A percentile compares a stretch with the other conserved stretches of the same genome.
phyloP scores from a whole-genome alignment of 345 rosid species.

The Triadica sebifera region DNA sequence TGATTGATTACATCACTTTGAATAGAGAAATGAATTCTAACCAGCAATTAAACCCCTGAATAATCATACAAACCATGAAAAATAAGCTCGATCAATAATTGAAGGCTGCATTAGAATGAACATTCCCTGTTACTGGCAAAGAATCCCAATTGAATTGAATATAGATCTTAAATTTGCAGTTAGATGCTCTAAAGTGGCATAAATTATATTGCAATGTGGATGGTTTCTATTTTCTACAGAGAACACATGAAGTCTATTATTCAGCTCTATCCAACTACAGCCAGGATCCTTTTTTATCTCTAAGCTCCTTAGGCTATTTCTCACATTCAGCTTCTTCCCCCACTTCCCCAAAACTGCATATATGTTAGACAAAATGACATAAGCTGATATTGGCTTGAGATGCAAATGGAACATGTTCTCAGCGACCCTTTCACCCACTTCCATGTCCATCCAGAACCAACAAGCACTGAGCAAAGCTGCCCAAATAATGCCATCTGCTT shows the following conservation, averaged over 20 bases:
- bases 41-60: not conserved
- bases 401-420: conserved; percentile 38
- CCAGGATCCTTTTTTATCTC: conserved; percentile 57
- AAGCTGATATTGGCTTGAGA: conserved; percentile 37
- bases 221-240: conserved; percentile 40
- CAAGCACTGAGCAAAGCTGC: conserved; percentile 55
- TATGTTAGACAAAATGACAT: conserved; percentile 50
- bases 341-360: conserved; percentile 49
- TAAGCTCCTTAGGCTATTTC: conserved; percentile 44
- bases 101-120: no score
- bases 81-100: no score
- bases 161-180: conserved; percentile 34
- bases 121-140: not conserved
- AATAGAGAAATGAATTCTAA: not conserved
- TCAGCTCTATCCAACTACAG: conserved; percentile 56
- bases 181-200: conserved; percentile 41
- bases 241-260: conserved; percentile 33
- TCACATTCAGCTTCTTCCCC: conserved; percentile 48
- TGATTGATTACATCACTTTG: no score
- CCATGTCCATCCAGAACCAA: conserved; percentile 52
- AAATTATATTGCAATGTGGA: conserved; percentile 34
- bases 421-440: conserved; percentile 55
- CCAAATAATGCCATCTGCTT: conserved; percentile 56
- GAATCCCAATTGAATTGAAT: conserved; percentile 12
- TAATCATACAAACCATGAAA: no score